Evolutionary conservation across 2,329 filamentous ascomycete species (phyloP), one percentile per base, ranked within the genome.

Genomic region (Magnaporthales sp.): DNA sequence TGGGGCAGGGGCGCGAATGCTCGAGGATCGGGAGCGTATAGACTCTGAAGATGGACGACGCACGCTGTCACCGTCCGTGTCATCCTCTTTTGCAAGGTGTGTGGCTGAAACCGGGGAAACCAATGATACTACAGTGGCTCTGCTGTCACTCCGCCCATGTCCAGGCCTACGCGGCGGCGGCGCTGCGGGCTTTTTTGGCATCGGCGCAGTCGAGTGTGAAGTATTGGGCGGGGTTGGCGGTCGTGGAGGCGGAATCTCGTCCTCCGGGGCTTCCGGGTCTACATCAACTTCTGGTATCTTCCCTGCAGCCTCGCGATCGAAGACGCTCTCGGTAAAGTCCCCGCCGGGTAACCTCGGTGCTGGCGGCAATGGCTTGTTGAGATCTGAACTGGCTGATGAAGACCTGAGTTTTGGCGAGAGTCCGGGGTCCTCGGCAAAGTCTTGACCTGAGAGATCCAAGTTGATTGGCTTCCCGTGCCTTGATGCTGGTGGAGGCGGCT

Each of bases 381-480:
- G 74, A 70, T 88, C 83, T 46, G 38, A 46, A 8, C 8, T 46
- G 38, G 38, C 38, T 7, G 83, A 82, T 7, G 77, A 72, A 15
- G 77, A 76, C 19, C 76, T 51, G 15, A 19, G 27, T 5, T 15
- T n/a, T 54, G 63, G 54, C 5, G 60, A 9, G 26, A 46, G 65
- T 11, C 24, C 26, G 11, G 60, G 56, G 8, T 63, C 56, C 29
- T 58, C 5, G 11, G 58, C 1, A 75, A 71, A 8, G 76, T 74
- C 22, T 51, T 68, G 31, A 51, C 58, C 58, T 66, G 29, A 63
- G 68, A 79, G 70, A 72, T 83, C 78, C 60, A 80, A 75, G 70
- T 83, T 86, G 70, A 94, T 90, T 22, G 89, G 82, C 76, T 90
- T 93, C 4, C 92, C 92, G 77, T 93, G 91, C 66, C 91, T 86